These are phyloP conservation scores for Sporothrix pallida DNA, from an alignment of 2,329 filamentous ascomycete genomes.

Conservation along the genomic window DNA sequence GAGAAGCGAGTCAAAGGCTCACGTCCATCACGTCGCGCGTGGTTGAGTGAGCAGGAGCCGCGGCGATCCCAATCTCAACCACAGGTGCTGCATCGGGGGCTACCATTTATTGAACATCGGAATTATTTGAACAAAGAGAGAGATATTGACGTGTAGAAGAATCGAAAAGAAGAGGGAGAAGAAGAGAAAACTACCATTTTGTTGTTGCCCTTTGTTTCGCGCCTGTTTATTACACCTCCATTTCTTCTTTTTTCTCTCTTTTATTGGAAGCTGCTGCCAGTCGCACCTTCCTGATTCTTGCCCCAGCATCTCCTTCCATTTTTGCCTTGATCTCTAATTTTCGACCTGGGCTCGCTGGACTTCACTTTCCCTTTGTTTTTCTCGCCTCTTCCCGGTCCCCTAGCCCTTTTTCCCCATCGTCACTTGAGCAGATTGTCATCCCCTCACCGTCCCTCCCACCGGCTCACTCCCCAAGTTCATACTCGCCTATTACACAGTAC, in stretches of 20 bases:
- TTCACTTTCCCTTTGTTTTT: neutral
- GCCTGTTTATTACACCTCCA: too few species aligned
- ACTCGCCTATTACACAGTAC: neutral
- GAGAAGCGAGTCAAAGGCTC: neutral
- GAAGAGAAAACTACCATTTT: conserved; percentile 10
- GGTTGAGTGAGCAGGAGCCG: conserved; percentile 3
- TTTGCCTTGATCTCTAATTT: neutral
- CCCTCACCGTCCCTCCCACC: conserved; percentile 12
- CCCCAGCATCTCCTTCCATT: neutral
- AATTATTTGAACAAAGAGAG: neutral
- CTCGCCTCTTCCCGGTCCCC: neutral
- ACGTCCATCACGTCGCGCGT: conserved; percentile 1
- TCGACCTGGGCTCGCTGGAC: neutral
- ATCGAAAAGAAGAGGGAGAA: neutral
- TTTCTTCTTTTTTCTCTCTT: neutral
- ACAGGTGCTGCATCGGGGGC: neutral
- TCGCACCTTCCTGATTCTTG: conserved; percentile 15
- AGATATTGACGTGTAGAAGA: neutral
- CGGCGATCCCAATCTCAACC: conserved; percentile 30
- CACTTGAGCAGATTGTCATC: neutral
- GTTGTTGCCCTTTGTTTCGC: conserved; percentile 1
- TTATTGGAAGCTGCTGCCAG: neutral
- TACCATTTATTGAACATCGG: neutral
- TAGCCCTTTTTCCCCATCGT: neutral
- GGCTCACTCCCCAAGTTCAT: neutral